phyloP scores from a whole-genome alignment of 1,284 basidiomycete species.

The Rhodotorula sp. region DNA sequence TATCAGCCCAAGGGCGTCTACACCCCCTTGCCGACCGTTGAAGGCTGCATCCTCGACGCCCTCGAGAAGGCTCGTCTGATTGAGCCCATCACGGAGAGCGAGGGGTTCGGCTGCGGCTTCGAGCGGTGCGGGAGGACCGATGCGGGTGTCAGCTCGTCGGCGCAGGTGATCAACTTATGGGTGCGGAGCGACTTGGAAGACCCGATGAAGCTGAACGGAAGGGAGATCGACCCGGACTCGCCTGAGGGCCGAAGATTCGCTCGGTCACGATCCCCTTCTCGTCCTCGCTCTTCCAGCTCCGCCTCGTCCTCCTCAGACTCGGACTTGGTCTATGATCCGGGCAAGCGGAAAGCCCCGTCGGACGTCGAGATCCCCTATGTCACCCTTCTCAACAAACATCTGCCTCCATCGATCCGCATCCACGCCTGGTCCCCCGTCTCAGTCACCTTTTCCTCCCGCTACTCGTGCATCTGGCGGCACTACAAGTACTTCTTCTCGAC shows the following conservation, averaged over 20 bases:
- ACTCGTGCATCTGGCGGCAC: constrained; percentile 81
- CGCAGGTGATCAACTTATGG: constrained; percentile 92
- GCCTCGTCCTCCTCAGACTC: background rate
- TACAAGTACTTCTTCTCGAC: constrained; percentile 93
- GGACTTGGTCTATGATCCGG: background rate
- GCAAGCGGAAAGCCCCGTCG: constrained; percentile 3
- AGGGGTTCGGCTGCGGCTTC: constrained; percentile 84
- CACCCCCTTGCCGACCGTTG: constrained; percentile 77
- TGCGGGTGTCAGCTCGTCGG: constrained; percentile 88
- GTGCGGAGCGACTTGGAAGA: constrained; percentile 60
- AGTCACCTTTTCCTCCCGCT: constrained; percentile 77
- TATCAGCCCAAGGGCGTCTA: constrained; percentile 64
- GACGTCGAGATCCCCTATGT: constrained; percentile 71
- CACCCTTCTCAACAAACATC: constrained; percentile 78
- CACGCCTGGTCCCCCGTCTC: constrained; percentile 93
- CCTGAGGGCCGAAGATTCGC: constrained; percentile 37
- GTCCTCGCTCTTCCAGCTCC: constrained; percentile 10
- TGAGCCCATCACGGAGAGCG: constrained; percentile 60
- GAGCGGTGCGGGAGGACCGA: constrained; percentile 91
- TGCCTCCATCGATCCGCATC: constrained; percentile 86
- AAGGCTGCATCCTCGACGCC: constrained; percentile 80
- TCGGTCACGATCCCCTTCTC: constrained; percentile 6
- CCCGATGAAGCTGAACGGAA: constrained; percentile 35
- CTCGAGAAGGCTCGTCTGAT: constrained; percentile 69
- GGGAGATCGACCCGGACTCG: constrained; percentile 38